Conservation (phyloP, 192 early-diverging fungal species). For the Coemansia sp. region DNA sequence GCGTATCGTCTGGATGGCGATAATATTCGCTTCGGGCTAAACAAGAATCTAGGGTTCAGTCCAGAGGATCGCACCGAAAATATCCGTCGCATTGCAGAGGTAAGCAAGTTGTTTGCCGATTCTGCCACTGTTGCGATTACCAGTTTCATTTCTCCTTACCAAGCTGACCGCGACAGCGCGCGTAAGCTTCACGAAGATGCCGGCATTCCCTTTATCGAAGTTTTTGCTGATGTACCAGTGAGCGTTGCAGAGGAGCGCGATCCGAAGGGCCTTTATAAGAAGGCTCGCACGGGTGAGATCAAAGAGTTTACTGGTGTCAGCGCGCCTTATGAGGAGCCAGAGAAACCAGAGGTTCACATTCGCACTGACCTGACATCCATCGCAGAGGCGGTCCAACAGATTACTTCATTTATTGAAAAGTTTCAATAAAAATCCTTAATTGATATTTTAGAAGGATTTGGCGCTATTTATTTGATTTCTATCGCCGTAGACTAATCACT, state of each 20-base stretch:
- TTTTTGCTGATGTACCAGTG: slow-evolving; percentile 85
- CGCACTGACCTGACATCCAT: slow-evolving; percentile 72
- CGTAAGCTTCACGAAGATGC: slow-evolving; percentile 73
- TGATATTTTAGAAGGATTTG: slow-evolving; percentile 14
- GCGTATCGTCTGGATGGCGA: slow-evolving; percentile 94
- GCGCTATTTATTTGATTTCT: not conserved
- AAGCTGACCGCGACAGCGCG: slow-evolving; percentile 74
- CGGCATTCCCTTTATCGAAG: slow-evolving; percentile 83
- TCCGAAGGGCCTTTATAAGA: slow-evolving; percentile 96
- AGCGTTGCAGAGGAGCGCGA: slow-evolving; percentile 86
- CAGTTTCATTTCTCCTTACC: slow-evolving; percentile 90
- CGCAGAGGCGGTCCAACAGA: slow-evolving; percentile 46
- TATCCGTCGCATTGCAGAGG: slow-evolving; percentile 92
- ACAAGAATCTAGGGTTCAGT: slow-evolving; percentile 92
- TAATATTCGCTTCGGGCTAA: slow-evolving; percentile 96
- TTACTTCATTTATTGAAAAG: slow-evolving; percentile 30
- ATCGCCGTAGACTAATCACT: not conserved
- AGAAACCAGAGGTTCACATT: slow-evolving; percentile 81
- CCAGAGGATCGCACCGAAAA: slow-evolving; percentile 91
- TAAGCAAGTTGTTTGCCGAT: slow-evolving; percentile 86
- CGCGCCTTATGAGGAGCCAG: slow-evolving; percentile 87
- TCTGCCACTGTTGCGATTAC: slow-evolving; percentile 78
- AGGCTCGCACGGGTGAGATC: slow-evolving; percentile 89
- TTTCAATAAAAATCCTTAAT: no score
- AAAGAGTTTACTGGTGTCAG: slow-evolving; percentile 96